Percentiles rank a stretch among this genome's conserved stretches.
phyloP scores from a whole-genome alignment of 106 monocot genomes.

The Allium fistulosum region DNA sequence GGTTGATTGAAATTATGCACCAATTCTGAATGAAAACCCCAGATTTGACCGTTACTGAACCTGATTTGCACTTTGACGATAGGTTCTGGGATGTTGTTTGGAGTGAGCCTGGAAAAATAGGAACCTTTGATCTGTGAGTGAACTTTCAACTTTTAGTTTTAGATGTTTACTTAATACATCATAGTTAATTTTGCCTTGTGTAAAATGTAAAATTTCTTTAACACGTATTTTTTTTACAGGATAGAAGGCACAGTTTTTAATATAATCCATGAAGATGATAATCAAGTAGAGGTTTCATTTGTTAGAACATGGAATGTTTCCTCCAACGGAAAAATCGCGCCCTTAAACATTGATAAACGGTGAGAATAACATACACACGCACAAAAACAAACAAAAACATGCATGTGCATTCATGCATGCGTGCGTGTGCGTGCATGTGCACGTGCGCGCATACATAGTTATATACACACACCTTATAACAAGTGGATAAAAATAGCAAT shows the following conservation, averaged over 20 bases:
- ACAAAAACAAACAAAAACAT: too few relatives aligned
- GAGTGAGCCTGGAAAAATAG: slow-evolving; percentile 35
- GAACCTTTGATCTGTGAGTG: slow-evolving; percentile 68
- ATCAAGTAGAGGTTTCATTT: slow-evolving; percentile 74
- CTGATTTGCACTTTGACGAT: too few relatives aligned
- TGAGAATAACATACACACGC: not conserved
- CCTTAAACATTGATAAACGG: slow-evolving; percentile 82
- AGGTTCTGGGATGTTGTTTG: slow-evolving; percentile 86
- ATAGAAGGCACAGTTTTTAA: slow-evolving; percentile 58
- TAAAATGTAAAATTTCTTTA: not conserved
- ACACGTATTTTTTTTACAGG: slow-evolving; percentile 14
- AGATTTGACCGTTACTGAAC: too few relatives aligned
- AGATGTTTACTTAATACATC: too few relatives aligned
- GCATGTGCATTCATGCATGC: too few relatives aligned
- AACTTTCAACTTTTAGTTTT: not conserved
- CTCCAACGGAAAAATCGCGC: slow-evolving; percentile 40
- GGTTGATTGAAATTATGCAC: too few relatives aligned
- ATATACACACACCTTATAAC: too few relatives aligned
- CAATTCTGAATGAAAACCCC: too few relatives aligned
- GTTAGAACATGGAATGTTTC: slow-evolving; percentile 62
- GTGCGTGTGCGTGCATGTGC: too few relatives aligned
- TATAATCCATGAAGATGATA: slow-evolving; percentile 44
- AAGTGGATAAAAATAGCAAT: too few relatives aligned
- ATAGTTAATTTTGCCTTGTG: too few relatives aligned
- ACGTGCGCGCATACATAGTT: too few relatives aligned